Evolutionary conservation across 345 rosid species (phyloP), one percentile per base, ranked within the genome.

Genomic region (Salix viminalis): DNA sequence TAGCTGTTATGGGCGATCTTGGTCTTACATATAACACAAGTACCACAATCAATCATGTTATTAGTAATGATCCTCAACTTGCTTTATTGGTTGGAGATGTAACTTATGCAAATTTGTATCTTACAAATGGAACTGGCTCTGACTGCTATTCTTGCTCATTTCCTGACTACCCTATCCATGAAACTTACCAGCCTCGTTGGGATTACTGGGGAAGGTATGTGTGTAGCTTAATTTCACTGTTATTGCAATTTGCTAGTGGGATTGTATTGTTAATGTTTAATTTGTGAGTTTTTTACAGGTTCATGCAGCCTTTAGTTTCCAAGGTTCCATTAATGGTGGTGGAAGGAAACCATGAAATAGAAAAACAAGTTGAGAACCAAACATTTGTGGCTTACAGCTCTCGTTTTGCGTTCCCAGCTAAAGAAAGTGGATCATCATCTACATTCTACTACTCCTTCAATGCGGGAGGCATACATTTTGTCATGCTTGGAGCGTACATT

Each of bases 131-230:
- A 73, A 87, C 90, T 23, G 83, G 80, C 44, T 76, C 87, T 32
- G 85, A 85, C 61, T 90, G 96, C 80, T 80, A 81, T 82, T 83
- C 88, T 44, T 89, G 89, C 79, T 75, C 87, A 0, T 93, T 91
- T 84, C 19, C 92, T 0, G 71, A 83, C 7, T 72, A 90, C 44
- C 98, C 95, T 6, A 88, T 90, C 54, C 95, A 88, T 16, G 91
- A 93, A 84, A 86, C 87, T 2, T 92, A 89, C 82, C 99, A 96
- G 85, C 99, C 99, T 80, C 96, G 98, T 34, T 96, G 99, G 99
- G 99, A 96, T 77, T 87, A 87, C 74, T 93, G 97, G 98, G 99
- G 99, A 84, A 96, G 98, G 99, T 91, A 15, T 76, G 16, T 13
- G 11, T n/a, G 16, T 56, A 39, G 42, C 44, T 71, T 69, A 8